These are phyloP conservation scores for Lentinus brumalis DNA, from an alignment of 768 basidiomycete genomes.

Conservation along the genomic window DNA sequence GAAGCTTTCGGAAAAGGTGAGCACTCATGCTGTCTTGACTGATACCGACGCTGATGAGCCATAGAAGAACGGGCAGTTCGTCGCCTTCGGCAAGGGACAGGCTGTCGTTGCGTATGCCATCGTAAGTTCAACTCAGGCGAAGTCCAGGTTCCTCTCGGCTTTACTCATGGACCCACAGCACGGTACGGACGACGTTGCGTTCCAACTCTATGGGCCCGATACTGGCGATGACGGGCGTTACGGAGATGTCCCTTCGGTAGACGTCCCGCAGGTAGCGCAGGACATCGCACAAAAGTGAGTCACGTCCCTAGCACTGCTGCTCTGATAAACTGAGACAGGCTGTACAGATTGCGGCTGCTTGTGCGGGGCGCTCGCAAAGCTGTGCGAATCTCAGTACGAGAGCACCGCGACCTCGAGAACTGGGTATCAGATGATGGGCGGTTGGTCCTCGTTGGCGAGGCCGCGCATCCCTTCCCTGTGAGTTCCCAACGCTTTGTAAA, in stretches of 20 bases:
- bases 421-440: constrained; percentile 36
- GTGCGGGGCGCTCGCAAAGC: constrained; percentile 12
- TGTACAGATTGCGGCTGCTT: constrained; percentile 5
- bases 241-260: not conserved
- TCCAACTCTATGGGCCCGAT: constrained; percentile 14
- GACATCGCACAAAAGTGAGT: not conserved
- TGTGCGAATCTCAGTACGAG: constrained; percentile 22
- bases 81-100: constrained; percentile 3
- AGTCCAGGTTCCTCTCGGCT: not conserved
- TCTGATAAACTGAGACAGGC: not conserved
- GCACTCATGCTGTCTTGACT: not conserved
- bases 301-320: too few relatives aligned
- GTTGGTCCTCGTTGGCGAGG: constrained; percentile 37
- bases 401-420: constrained; percentile 29
- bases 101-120: constrained; percentile 12
- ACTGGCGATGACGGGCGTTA: not conserved
- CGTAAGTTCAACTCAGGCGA: constrained; percentile 1
- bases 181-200: not conserved
- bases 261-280: not conserved
- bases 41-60: not conserved
- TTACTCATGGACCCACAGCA: not conserved
- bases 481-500: not conserved
- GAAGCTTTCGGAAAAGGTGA: not conserved
- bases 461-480: constrained; percentile 41
- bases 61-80: not conserved